Percentiles rank a stretch among this genome's conserved stretches.
These are phyloP conservation scores for Wickerhamiella qilinensis DNA, from an alignment of 805 yeast species.

Conservation along the genomic window DNA sequence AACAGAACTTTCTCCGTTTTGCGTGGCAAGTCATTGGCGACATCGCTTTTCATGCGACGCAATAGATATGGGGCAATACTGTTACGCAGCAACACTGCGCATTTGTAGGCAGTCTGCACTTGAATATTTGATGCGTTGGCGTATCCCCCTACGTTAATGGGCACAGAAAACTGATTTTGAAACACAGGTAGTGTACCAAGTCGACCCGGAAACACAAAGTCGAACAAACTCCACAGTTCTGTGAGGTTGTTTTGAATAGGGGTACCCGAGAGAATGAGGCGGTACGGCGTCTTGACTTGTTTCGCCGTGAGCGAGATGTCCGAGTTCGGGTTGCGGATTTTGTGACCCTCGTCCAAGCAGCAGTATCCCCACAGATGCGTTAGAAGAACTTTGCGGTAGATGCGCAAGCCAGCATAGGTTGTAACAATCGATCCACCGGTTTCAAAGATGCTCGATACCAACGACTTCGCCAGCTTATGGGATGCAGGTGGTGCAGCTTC, in stretches of 20 bases:
- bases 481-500: conserved; percentile 12
- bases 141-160: conserved; percentile 94
- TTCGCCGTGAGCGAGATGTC: conserved; percentile 76
- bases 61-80: conserved; percentile 78
- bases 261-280: conserved; percentile 85
- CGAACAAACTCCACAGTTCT: conserved; percentile 91
- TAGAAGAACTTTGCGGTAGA: conserved; percentile 47
- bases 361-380: conserved; percentile 76
- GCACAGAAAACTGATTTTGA: conserved; percentile 79
- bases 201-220: conserved; percentile 87
- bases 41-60: conserved; percentile 80
- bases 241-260: conserved; percentile 89
- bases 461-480: conserved; percentile 28
- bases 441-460: conserved; percentile 40
- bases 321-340: conserved; percentile 86
- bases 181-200: conserved; percentile 91
- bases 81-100: conserved; percentile 83
- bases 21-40: conserved; percentile 85
- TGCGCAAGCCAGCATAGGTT: conserved; percentile 73
- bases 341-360: conserved; percentile 91
- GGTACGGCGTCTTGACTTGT: conserved; percentile 64
- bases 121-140: conserved; percentile 93
- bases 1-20: conserved; percentile 89
- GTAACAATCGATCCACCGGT: conserved; percentile 79
- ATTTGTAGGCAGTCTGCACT: conserved; percentile 89